A percentile compares a stretch with the other conserved stretches of the same genome.
phyloP scores from a whole-genome alignment of 768 basidiomycete species.

The Infundibulicybe gibba region DNA sequence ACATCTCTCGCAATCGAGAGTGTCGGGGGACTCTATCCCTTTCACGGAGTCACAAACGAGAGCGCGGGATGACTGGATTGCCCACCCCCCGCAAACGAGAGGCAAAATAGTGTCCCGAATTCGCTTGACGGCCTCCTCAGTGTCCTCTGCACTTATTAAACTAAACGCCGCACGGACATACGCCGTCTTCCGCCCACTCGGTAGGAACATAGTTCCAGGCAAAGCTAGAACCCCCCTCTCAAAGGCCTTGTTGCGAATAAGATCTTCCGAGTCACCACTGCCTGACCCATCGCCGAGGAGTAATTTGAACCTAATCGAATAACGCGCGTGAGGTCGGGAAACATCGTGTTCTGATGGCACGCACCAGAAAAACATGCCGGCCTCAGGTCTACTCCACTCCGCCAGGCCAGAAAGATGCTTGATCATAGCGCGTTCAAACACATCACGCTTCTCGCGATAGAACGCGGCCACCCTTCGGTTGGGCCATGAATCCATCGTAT shows the following conservation, averaged over 20 bases:
- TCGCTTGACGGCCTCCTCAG: constrained; percentile 69
- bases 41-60: no score
- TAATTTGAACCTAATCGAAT: constrained; percentile 61
- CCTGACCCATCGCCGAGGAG: constrained; percentile 29
- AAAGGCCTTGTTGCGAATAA: constrained; percentile 75
- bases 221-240: constrained; percentile 85
- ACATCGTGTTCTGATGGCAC: constrained; percentile 15
- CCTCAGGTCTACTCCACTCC: constrained; percentile 66
- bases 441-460: constrained; percentile 69
- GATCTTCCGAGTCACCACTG: constrained; percentile 56
- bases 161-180: constrained; percentile 87
- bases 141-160: constrained; percentile 57
- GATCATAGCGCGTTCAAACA: constrained; percentile 74
- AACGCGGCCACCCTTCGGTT: constrained; percentile 70
- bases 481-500: constrained; percentile 66
- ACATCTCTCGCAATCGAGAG: no score
- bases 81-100: no score
- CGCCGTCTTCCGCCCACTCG: constrained; percentile 61
- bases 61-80: no score
- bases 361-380: constrained; percentile 90
- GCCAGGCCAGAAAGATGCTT: constrained; percentile 77
- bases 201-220: constrained; percentile 81
- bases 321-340: background rate
- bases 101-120: constrained; percentile 39
- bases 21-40: no score